phyloP scores from a whole-genome alignment of 768 basidiomycete genomes.

The Trametes maxima region DNA sequence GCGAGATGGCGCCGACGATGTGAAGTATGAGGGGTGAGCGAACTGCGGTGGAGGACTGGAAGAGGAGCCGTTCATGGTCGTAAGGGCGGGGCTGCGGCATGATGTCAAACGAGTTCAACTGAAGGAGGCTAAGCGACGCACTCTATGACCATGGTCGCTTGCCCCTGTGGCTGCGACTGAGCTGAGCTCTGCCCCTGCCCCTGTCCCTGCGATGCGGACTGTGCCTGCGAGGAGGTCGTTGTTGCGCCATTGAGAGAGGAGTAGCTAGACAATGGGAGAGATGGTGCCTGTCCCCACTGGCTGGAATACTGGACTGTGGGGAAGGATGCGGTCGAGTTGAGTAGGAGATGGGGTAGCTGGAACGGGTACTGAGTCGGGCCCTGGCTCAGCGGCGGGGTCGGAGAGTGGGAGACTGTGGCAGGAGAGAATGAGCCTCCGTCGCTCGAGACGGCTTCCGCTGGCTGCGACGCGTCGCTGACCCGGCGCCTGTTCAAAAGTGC shows the following conservation, averaged over 20 bases:
- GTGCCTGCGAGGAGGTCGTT: conserved; percentile 38
- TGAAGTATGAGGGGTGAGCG: conserved; percentile 43
- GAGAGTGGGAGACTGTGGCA: conserved; percentile 30
- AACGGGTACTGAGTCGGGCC: conserved; percentile 43
- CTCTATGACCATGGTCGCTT: conserved; percentile 67
- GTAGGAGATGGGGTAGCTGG: conserved; percentile 40
- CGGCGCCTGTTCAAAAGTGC: conserved; percentile 23
- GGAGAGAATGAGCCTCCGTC: conserved; percentile 11
- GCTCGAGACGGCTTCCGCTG: conserved; percentile 4
- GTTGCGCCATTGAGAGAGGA: conserved; percentile 83
- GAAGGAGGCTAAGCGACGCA: conserved; percentile 40
- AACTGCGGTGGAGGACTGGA: conserved; percentile 48
- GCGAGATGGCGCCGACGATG: conserved; percentile 38
- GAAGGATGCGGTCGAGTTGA: conserved; percentile 45
- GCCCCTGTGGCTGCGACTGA: conserved; percentile 32
- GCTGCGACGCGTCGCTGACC: conserved; percentile 18
- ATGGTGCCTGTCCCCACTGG: conserved; percentile 33
- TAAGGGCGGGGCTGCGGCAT: conserved; percentile 56
- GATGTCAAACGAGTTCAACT: conserved; percentile 1
- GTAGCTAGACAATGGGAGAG: conserved; percentile 68
- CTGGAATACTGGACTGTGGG: conserved; percentile 58
- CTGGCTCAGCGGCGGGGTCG: conserved; percentile 45
- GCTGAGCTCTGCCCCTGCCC: neutral
- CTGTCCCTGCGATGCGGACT: conserved; percentile 25
- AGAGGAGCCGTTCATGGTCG: conserved; percentile 53